Conservation (phyloP, 177 flowering plant genomes). For the Vitis hybrid region DNA sequence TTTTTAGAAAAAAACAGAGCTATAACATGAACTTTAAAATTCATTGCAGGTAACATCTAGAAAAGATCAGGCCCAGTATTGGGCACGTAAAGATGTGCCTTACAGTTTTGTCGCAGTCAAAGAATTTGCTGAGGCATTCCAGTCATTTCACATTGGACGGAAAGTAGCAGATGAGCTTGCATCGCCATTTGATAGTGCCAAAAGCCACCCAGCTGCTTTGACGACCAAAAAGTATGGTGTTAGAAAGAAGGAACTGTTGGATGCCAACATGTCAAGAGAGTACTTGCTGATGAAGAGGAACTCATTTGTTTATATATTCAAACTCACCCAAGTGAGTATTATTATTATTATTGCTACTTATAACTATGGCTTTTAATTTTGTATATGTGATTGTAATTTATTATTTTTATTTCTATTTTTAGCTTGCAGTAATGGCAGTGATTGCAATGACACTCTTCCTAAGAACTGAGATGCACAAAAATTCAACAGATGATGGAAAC, state of each 20-base stretch:
- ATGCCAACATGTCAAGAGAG: conserved; percentile 20
- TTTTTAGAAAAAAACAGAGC: too few relatives aligned
- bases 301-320: neutral
- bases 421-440: conserved; percentile 12
- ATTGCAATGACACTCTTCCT: conserved; percentile 20
- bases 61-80: conserved; percentile 31
- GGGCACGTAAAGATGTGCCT: conserved; percentile 20
- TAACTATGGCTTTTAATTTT: neutral
- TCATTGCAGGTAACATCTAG: conserved; percentile 22
- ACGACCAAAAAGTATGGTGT: conserved; percentile 14
- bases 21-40: neutral
- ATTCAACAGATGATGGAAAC: conserved; percentile 31
- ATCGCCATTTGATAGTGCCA: conserved; percentile 18
- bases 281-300: conserved; percentile 20
- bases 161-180: conserved; percentile 18
- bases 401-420: neutral
- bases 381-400: neutral
- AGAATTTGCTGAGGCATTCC: conserved; percentile 21
- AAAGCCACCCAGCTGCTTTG: conserved; percentile 13
- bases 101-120: conserved; percentile 18
- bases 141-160: conserved; percentile 24
- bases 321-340: too few relatives aligned
- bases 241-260: conserved; percentile 9
- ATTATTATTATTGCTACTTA: conserved; percentile 9
- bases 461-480: conserved; percentile 24